Conservation (phyloP, 228 moss, liverwort and hornwort genomes). For the Sphagnum magellanicum region DNA sequence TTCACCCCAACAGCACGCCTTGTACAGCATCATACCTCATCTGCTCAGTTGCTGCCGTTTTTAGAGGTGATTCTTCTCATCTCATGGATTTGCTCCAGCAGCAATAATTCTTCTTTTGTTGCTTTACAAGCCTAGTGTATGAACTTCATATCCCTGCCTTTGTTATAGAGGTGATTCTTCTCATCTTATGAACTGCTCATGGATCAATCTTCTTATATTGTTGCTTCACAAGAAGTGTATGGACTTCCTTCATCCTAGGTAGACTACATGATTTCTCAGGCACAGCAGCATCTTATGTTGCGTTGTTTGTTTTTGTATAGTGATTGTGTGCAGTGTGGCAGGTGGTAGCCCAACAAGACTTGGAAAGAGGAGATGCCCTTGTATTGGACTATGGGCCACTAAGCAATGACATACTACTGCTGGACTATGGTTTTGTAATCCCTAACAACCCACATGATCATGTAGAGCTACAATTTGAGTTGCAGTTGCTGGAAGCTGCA, state of each 20-base stretch:
- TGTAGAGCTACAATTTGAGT: conserved; percentile 43
- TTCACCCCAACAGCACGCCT: conserved; percentile 58
- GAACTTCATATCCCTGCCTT: not conserved
- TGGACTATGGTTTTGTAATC: conserved; percentile 64
- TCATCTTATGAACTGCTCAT: not conserved
- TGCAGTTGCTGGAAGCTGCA: conserved; percentile 44
- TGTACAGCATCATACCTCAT: conserved; percentile 22
- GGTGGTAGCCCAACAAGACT: conserved; percentile 49
- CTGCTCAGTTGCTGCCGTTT: conserved; percentile 15
- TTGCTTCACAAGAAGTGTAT: not conserved
- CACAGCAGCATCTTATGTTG: too few relatives aligned
- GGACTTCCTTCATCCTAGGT: too few relatives aligned
- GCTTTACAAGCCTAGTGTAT: not conserved
- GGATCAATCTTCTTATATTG: not conserved
- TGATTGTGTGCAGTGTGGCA: conserved; percentile 11
- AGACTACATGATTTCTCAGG: too few relatives aligned
- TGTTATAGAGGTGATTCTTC: not conserved
- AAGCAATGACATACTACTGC: conserved; percentile 58
- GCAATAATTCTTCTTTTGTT: too few relatives aligned
- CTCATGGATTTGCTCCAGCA: not conserved
- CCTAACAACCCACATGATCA: conserved; percentile 51
- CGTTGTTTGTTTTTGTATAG: not conserved
- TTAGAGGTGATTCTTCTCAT: conserved; percentile 7
- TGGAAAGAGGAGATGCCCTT: conserved; percentile 39
- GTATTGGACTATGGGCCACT: conserved; percentile 56